These are phyloP conservation scores for Ogataea nakhonphanomensis DNA, from an alignment of 805 yeast genomes.

Conservation along the genomic window DNA sequence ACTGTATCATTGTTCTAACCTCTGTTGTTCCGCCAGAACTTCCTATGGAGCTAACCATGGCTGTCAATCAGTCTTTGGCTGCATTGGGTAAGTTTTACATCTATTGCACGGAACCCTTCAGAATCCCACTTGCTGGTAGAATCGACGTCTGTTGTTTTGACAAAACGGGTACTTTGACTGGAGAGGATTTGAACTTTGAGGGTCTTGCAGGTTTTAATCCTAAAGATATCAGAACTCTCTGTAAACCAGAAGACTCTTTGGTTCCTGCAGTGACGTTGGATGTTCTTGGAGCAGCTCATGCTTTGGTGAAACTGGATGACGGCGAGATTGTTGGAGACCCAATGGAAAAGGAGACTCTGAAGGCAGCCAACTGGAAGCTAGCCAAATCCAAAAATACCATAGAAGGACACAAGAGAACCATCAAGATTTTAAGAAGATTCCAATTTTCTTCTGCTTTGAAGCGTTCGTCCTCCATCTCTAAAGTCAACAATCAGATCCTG, in stretches of 20 bases:
- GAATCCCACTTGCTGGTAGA: slow-evolving; percentile 97
- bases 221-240: slow-evolving; percentile 51
- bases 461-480: slow-evolving; percentile 86
- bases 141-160: slow-evolving; percentile 98
- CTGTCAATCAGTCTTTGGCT: slow-evolving; percentile 87
- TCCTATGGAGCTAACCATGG: slow-evolving; percentile 99
- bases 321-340: slow-evolving; percentile 99
- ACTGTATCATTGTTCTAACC: slow-evolving; percentile 92
- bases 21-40: slow-evolving; percentile 99
- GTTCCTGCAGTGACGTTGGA: slow-evolving; percentile 68
- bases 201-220: slow-evolving; percentile 82
- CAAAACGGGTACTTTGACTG: slow-evolving; percentile 97
- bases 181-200: slow-evolving; percentile 93
- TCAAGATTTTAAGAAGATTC: slow-evolving; percentile 84
- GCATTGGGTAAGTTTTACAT: slow-evolving; percentile 84
- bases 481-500: slow-evolving; percentile 47
- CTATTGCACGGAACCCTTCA: slow-evolving; percentile 97
- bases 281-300: slow-evolving; percentile 93
- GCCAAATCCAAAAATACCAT: slow-evolving; percentile 66
- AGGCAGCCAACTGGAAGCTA: slow-evolving; percentile 82
- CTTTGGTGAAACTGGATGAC: slow-evolving; percentile 88
- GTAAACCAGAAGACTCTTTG: slow-evolving; percentile 44
- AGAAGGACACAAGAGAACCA: slow-evolving; percentile 39
- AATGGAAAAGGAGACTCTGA: slow-evolving; percentile 95
- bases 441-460: slow-evolving; percentile 95